A percentile compares a stretch with the other conserved stretches of the same genome.
Conservation (phyloP, 2,329 filamentous ascomycete genomes). For the Bipolaris sorokiniana region DNA sequence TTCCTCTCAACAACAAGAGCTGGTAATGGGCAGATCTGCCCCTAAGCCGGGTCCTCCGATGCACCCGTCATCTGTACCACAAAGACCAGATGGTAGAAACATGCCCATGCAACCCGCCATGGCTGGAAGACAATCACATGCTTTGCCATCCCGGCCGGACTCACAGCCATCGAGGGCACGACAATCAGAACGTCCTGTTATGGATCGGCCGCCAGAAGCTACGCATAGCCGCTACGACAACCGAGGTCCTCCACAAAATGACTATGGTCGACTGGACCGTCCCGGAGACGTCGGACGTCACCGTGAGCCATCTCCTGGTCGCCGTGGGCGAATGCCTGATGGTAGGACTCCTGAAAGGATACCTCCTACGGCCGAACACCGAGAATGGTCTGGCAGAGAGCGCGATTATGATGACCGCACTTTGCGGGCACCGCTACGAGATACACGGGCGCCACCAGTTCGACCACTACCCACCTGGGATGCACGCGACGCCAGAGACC, state of each 20-base stretch:
- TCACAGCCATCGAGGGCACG: slow-evolving; percentile 58
- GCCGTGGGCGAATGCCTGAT: slow-evolving; percentile 39
- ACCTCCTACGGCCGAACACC: slow-evolving; percentile 34
- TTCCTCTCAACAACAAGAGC: slow-evolving; percentile 26
- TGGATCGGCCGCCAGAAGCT: slow-evolving; percentile 38
- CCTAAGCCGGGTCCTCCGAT: slow-evolving; percentile 23
- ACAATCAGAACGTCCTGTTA: slow-evolving; percentile 37
- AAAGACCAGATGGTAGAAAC: slow-evolving; percentile 43
- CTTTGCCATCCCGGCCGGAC: slow-evolving; percentile 65
- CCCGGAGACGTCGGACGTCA: slow-evolving; percentile 46
- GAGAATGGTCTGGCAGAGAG: slow-evolving; percentile 42
- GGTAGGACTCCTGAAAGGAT: slow-evolving; percentile 48
- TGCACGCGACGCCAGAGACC: slow-evolving; percentile 37
- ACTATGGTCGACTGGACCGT: slow-evolving; percentile 55
- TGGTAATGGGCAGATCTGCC: slow-evolving; percentile 8
- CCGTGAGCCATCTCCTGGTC: slow-evolving; percentile 52
- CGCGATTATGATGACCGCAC: slow-evolving; percentile 47
- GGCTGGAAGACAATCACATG: slow-evolving; percentile 44
- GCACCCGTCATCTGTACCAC: slow-evolving; percentile 30
- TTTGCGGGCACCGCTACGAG: slow-evolving; percentile 44
- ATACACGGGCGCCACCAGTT: slow-evolving; percentile 34
- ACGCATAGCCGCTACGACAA: slow-evolving; percentile 42
- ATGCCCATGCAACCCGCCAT: slow-evolving; percentile 33
- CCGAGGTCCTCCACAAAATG: slow-evolving; percentile 40
- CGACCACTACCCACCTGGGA: slow-evolving; percentile 35